A percentile compares a stretch with the other conserved stretches of the same genome.
phyloP scores from a whole-genome alignment of 1,284 basidiomycete genomes.

The Baeospora myosura region DNA sequence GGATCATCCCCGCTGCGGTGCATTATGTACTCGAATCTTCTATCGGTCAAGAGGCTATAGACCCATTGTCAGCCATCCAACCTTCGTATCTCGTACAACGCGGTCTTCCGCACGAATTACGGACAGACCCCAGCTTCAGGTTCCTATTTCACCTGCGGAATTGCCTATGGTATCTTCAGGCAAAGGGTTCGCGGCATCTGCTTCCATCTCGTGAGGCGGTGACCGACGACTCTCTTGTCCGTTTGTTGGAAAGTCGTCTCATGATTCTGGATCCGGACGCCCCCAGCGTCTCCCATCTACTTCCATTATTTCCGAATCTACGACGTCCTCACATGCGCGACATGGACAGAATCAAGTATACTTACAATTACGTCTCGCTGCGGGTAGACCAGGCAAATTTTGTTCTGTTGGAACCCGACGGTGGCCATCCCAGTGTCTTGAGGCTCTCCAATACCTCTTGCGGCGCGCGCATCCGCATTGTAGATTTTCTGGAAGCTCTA shows the following conservation, averaged over 20 bases:
- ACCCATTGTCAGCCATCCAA: conserved; percentile 71
- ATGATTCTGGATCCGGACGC: conserved; percentile 40
- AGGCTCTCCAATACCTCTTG: conserved; percentile 23
- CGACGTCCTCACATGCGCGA: too few species aligned
- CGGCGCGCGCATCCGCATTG: conserved; percentile 19
- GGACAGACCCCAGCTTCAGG: conserved; percentile 59
- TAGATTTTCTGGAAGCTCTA: conserved; percentile 27
- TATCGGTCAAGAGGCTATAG: conserved; percentile 44
- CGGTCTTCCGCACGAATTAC: conserved; percentile 56
- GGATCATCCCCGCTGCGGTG: conserved; percentile 28
- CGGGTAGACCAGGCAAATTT: conserved; percentile 20
- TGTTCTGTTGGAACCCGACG: conserved; percentile 24
- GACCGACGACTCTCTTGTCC: conserved; percentile 18
- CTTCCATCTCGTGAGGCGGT: not conserved
- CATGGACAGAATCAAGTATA: too few species aligned
- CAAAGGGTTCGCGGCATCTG: conserved; percentile 9
- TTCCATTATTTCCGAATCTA: conserved; percentile 7
- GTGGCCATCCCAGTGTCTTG: conserved; percentile 8
- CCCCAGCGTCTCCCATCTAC: conserved; percentile 12
- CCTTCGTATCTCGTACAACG: conserved; percentile 74
- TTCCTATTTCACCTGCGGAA: conserved; percentile 68
- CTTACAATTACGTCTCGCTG: conserved; percentile 15
- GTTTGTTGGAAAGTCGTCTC: conserved; percentile 35
- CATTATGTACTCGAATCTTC: conserved; percentile 43
- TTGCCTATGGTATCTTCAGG: conserved; percentile 34